A percentile compares a stretch with the other conserved stretches of the same genome.
phyloP scores from a whole-genome alignment of 2,329 filamentous ascomycete species.

The Verticillium tricorpus region DNA sequence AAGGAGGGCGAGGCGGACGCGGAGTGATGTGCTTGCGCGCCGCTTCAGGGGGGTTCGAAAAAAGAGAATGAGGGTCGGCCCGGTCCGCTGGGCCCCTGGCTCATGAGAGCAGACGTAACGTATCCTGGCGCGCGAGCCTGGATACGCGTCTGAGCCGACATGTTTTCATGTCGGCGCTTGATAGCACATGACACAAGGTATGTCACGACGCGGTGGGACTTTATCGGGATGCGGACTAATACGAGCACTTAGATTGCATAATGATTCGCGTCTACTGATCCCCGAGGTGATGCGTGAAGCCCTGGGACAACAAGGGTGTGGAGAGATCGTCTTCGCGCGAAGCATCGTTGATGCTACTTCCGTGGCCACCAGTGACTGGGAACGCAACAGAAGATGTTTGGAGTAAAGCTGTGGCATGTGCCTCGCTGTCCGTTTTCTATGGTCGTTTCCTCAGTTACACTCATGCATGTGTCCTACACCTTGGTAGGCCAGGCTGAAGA shows the following conservation, averaged over 20 bases:
- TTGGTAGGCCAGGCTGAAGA: too few relatives aligned
- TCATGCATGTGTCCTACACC: too few relatives aligned
- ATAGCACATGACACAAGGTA: slow-evolving; percentile 1
- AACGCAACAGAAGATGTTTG: too few relatives aligned
- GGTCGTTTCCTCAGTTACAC: too few relatives aligned
- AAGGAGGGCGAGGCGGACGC: slow-evolving; percentile 5
- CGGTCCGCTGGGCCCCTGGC: neutral
- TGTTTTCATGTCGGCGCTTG: slow-evolving; percentile 2
- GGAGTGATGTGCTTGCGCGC: neutral
- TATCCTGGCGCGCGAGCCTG: neutral
- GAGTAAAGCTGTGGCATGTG: too few relatives aligned
- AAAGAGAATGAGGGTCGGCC: neutral
- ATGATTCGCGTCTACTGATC: neutral
- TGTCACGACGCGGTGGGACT: neutral
- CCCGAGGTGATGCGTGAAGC: neutral
- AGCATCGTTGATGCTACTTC: too few relatives aligned
- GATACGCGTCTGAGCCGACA: slow-evolving; percentile 1
- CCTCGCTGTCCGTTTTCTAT: too few relatives aligned
- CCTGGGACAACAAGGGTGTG: neutral
- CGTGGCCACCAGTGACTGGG: too few relatives aligned
- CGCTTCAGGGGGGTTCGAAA: neutral
- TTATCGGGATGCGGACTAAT: neutral
- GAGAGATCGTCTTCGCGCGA: neutral
- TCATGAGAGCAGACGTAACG: neutral
- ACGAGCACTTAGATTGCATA: neutral